phyloP scores from a whole-genome alignment of 1,284 basidiomycete species.

The Fomitopsis betulina region DNA sequence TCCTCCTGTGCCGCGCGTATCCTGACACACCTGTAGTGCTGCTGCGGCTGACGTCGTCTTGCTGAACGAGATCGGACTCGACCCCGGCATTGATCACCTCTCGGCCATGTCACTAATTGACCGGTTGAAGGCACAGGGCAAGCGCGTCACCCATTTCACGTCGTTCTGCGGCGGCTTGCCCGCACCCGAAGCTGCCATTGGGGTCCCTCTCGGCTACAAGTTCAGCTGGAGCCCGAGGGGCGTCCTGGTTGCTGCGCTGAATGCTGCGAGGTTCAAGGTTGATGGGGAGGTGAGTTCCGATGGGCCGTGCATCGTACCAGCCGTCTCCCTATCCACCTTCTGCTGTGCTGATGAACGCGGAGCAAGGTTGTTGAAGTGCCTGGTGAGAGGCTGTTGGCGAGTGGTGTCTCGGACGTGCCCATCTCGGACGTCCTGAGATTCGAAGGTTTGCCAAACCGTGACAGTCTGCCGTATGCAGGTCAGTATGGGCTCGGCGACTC shows the following conservation, averaged over 20 bases:
- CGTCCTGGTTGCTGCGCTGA: constrained; percentile 80
- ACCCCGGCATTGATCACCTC: constrained; percentile 95
- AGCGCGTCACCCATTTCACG: constrained; percentile 73
- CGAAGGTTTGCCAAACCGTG: constrained; percentile 88
- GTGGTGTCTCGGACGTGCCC: constrained; percentile 61
- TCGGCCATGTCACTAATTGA: constrained; percentile 80
- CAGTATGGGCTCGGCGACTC: constrained; percentile 60
- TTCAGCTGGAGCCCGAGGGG: constrained; percentile 95
- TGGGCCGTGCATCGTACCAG: background rate
- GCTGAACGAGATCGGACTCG: constrained; percentile 91
- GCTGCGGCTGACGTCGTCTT: constrained; percentile 65
- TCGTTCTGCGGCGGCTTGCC: constrained; percentile 96
- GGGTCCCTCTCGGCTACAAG: constrained; percentile 82
- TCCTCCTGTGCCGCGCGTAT: background rate
- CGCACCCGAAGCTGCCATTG: constrained; percentile 60
- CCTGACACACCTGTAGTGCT: constrained; percentile 46
- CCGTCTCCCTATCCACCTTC: background rate
- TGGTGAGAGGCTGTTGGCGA: constrained; percentile 50
- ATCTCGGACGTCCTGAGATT: constrained; percentile 67
- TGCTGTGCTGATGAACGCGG: background rate
- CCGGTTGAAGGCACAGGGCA: constrained; percentile 51
- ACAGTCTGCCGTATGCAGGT: constrained; percentile 76
- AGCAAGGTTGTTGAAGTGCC: constrained; percentile 47
- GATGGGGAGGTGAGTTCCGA: constrained; percentile 42
- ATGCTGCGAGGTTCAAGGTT: constrained; percentile 72